phyloP scores from a whole-genome alignment of 495 filamentous ascomycete genomes.

The Penicillium verhagenii region DNA sequence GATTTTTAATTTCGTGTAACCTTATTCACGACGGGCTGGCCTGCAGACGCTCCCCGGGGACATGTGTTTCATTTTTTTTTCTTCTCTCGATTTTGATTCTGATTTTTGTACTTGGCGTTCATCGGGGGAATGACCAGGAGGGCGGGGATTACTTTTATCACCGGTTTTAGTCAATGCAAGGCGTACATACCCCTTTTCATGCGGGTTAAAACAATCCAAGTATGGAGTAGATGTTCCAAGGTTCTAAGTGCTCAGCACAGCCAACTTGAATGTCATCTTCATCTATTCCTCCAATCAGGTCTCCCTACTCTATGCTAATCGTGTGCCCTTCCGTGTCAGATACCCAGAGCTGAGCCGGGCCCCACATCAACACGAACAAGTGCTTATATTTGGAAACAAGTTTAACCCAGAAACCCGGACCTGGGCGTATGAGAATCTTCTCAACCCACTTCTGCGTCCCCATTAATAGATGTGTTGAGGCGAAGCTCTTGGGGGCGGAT shows the following conservation, averaged over 20 bases:
- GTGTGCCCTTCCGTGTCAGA: constrained; percentile 3
- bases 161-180: constrained; percentile 31
- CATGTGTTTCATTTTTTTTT: constrained; percentile 12
- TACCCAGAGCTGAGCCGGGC: constrained; percentile 23
- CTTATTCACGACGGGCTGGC: constrained; percentile 19
- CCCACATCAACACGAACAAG: constrained; percentile 10
- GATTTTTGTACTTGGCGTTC: constrained; percentile 43
- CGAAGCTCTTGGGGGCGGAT: neutral
- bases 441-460: constrained; percentile 4
- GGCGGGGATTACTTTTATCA: constrained; percentile 32
- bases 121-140: constrained; percentile 34
- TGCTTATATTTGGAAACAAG: constrained; percentile 18
- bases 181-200: constrained; percentile 35
- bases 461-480: neutral
- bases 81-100: no score
- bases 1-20: constrained; percentile 15
- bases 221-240: neutral
- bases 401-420: constrained; percentile 1
- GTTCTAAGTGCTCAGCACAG: constrained; percentile 8
- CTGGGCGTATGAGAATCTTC: neutral
- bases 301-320: neutral
- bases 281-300: neutral
- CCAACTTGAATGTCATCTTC: constrained; percentile 12
- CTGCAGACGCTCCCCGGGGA: constrained; percentile 4
- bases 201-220: neutral